phyloP scores from a whole-genome alignment of 2,329 filamentous ascomycete species.

The Blastomyces parvus region DNA sequence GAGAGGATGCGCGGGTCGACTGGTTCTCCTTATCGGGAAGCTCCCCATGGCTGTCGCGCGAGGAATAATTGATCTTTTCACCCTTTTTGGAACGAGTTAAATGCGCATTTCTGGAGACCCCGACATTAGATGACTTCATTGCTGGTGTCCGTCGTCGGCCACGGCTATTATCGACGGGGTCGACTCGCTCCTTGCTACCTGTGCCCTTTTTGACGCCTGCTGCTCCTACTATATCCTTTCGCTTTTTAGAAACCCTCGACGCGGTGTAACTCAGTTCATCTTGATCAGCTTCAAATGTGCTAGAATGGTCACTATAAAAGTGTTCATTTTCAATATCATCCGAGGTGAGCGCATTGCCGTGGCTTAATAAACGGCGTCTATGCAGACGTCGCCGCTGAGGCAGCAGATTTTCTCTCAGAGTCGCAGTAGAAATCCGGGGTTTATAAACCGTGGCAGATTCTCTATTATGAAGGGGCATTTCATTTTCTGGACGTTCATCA shows the following conservation, averaged over 20 bases:
- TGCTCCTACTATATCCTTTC: conserved; percentile 5
- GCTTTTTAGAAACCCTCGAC: conserved; percentile 18
- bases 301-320: conserved; percentile 1
- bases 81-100: background rate
- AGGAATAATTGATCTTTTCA: conserved; percentile 14
- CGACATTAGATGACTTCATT: background rate
- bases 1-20: conserved; percentile 21
- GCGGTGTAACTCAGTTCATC: conserved; percentile 30
- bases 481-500: background rate
- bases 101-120: background rate
- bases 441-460: background rate
- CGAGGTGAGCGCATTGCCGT: conserved; percentile 7
- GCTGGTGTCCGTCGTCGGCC: background rate
- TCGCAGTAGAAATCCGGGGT: conserved; percentile 26
- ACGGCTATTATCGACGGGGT: background rate
- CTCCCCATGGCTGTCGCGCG: conserved; percentile 12
- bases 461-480: background rate
- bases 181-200: background rate
- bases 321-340: conserved; percentile 8
- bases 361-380: conserved; percentile 16
- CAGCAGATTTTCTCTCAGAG: conserved; percentile 28
- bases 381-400: conserved; percentile 24
- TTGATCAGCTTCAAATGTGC: conserved; percentile 23
- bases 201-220: background rate
- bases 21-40: conserved; percentile 27